phyloP scores from a whole-genome alignment of 305 asterid species.

The Fraxinus albicans region DNA sequence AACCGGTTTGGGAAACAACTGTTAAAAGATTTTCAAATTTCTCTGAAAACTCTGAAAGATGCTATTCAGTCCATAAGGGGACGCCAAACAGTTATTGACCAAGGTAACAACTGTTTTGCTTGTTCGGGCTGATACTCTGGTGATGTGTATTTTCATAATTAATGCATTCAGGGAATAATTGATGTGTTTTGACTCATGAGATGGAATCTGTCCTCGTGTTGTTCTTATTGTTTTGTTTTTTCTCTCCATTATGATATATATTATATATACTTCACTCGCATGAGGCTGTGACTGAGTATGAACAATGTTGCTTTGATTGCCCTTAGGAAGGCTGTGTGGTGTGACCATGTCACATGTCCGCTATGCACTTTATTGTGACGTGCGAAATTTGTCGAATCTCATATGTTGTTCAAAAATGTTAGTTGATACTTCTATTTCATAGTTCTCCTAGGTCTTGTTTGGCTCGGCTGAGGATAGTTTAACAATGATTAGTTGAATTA shows the following conservation, averaged over 20 bases:
- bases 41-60: slow-evolving; percentile 56
- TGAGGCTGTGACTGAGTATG: neutral
- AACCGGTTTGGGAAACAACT: slow-evolving; percentile 86
- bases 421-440: neutral
- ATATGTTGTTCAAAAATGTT: neutral
- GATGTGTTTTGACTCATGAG: neutral
- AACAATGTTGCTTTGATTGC: neutral
- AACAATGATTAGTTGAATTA: neutral
- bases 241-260: neutral
- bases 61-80: slow-evolving; percentile 86
- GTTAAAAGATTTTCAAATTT: slow-evolving; percentile 69
- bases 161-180: neutral
- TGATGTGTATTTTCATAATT: neutral
- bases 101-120: slow-evolving; percentile 43
- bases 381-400: neutral
- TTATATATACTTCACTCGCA: neutral
- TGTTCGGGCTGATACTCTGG: neutral
- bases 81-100: slow-evolving; percentile 87
- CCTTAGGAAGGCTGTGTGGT: neutral
- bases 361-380: neutral
- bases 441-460: neutral
- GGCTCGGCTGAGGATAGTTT: neutral
- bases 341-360: neutral
- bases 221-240: neutral
- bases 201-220: neutral